These are phyloP conservation scores for Usnea hakonensis DNA, from an alignment of 495 filamentous ascomycete genomes.

Conservation along the genomic window DNA sequence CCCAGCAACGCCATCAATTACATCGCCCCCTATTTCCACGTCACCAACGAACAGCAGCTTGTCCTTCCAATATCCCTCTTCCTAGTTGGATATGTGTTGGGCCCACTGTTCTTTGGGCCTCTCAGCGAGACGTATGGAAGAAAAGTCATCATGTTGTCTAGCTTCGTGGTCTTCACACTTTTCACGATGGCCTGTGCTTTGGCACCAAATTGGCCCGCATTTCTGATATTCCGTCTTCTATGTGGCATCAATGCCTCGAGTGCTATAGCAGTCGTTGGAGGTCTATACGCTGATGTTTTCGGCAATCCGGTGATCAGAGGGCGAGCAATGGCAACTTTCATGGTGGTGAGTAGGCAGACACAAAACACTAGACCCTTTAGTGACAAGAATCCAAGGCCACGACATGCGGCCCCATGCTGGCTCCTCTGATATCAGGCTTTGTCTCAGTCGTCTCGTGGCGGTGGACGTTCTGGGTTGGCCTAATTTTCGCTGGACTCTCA, in stretches of 20 bases:
- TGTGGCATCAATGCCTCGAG: conserved; percentile 57
- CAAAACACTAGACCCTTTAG: neutral
- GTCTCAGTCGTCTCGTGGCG: conserved; percentile 54
- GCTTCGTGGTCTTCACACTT: conserved; percentile 56
- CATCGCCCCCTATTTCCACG: conserved; percentile 50
- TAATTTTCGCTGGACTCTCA: conserved; percentile 48
- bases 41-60: conserved; percentile 47
- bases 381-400: conserved; percentile 43
- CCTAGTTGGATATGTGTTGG: conserved; percentile 61
- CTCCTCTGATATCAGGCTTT: conserved; percentile 62
- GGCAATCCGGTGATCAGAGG: conserved; percentile 52
- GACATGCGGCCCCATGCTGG: conserved; percentile 57
- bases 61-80: conserved; percentile 73
- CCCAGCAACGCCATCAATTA: conserved; percentile 54
- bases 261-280: conserved; percentile 63
- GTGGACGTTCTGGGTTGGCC: conserved; percentile 56
- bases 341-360: conserved; percentile 47
- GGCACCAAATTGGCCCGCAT: conserved; percentile 55
- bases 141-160: conserved; percentile 49
- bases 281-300: conserved; percentile 68
- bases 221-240: conserved; percentile 62
- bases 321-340: conserved; percentile 63
- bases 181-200: conserved; percentile 64
- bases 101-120: conserved; percentile 59
- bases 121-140: conserved; percentile 65